phyloP scores from a whole-genome alignment of 2,329 filamentous ascomycete species.

The Ophiocordyceps sinensis region DNA sequence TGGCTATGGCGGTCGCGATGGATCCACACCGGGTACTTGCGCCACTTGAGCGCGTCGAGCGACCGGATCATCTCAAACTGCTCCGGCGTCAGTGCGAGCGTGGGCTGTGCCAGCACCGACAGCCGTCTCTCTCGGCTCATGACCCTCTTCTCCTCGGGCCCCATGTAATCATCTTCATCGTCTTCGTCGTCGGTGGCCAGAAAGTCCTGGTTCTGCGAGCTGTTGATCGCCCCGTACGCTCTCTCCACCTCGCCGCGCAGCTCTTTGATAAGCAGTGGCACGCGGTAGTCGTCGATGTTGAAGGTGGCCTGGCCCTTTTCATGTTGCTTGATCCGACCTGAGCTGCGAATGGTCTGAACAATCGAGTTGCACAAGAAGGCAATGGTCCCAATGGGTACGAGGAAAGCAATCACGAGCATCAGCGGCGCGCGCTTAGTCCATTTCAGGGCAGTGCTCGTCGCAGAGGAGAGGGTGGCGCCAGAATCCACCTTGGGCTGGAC shows the following conservation, averaged over 20 bases:
- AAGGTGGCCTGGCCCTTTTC: conserved; percentile 56
- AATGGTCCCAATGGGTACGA: conserved; percentile 59
- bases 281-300: conserved; percentile 54
- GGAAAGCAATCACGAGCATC: conserved; percentile 47
- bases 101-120: conserved; percentile 41
- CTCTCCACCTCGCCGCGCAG: conserved; percentile 65
- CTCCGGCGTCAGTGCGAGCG: conserved; percentile 59
- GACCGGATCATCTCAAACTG: conserved; percentile 79
- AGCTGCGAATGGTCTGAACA: conserved; percentile 63
- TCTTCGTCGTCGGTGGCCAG: conserved; percentile 41
- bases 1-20: conserved; percentile 69
- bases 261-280: conserved; percentile 62
- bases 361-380: conserved; percentile 63
- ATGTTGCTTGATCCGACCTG: conserved; percentile 60
- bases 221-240: conserved; percentile 60
- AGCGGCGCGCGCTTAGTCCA: conserved; percentile 45
- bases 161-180: conserved; percentile 16
- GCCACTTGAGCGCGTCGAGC: conserved; percentile 52
- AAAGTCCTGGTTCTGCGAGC: conserved; percentile 55
- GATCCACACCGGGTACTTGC: conserved; percentile 58
- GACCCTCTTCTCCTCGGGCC: conserved; percentile 23
- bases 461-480: conserved; percentile 13
- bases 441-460: conserved; percentile 15
- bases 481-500: conserved; percentile 22
- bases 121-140: conserved; percentile 26